Evolutionary conservation across 495 filamentous ascomycete genomes (phyloP).

Genomic region (Penicillium paxilli): DNA sequence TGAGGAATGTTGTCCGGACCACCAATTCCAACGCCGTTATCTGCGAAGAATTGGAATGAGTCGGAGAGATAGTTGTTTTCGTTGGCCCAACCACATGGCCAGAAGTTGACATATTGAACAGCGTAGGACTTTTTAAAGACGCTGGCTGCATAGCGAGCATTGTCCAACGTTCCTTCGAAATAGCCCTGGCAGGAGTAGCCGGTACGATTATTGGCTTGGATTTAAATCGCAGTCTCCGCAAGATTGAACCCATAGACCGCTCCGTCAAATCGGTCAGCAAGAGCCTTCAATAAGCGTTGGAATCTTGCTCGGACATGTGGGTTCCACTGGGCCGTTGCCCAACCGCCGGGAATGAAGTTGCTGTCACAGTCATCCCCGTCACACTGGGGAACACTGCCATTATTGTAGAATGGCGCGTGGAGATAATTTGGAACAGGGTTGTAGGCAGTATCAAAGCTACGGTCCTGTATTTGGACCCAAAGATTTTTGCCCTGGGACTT

Average conservation of each 20-base stretch:
- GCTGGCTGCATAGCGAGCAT: background rate
- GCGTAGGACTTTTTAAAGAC: background rate
- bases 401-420: constrained; percentile 1
- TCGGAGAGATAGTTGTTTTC: constrained; percentile 1
- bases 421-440: constrained; percentile 1
- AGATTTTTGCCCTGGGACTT: constrained; percentile 1
- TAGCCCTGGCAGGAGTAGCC: constrained; percentile 1
- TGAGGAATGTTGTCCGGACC: constrained; percentile 2
- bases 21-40: constrained; percentile 1
- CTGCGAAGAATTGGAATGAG: constrained; percentile 3
- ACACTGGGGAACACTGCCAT: constrained; percentile 3
- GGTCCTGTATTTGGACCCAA: constrained; percentile 3
- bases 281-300: background rate
- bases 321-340: constrained; percentile 2
- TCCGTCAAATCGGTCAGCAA: background rate
- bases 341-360: constrained; percentile 1
- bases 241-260: constrained; percentile 4
- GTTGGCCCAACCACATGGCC: constrained; percentile 3
- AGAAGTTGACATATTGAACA: constrained; percentile 5
- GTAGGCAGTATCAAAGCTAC: background rate
- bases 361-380: constrained; percentile 3
- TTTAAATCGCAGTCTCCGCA: background rate
- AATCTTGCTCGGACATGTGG: background rate
- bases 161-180: constrained; percentile 2
- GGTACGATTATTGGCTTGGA: background rate